Evolutionary conservation across 2,329 filamentous ascomycete genomes (phyloP).

Genomic region (Coniella lustricola): DNA sequence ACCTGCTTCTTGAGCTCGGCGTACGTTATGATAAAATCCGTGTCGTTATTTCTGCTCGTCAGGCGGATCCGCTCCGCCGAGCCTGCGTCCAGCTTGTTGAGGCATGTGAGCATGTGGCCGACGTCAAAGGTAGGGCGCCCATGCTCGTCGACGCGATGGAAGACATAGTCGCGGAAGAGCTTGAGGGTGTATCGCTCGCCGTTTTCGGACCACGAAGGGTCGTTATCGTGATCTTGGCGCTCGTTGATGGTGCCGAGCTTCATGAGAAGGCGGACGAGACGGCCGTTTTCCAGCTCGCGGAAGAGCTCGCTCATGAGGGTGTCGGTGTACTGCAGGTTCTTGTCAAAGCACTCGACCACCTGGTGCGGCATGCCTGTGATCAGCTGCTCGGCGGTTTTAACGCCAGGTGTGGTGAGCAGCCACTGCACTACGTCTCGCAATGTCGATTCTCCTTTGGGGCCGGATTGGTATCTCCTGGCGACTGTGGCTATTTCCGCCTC

Average conservation of each 20-base stretch:
- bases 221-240: constrained; percentile 74
- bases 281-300: constrained; percentile 83
- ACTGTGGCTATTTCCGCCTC: constrained; percentile 38
- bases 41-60: constrained; percentile 85
- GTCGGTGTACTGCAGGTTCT: constrained; percentile 72
- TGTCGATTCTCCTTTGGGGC: constrained; percentile 33
- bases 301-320: constrained; percentile 63
- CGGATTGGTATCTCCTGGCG: constrained; percentile 13
- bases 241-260: constrained; percentile 89
- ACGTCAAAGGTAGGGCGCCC: constrained; percentile 79
- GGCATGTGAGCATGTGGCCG: constrained; percentile 75
- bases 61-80: constrained; percentile 79
- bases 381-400: constrained; percentile 74
- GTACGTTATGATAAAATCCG: constrained; percentile 80
- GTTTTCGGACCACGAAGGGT: constrained; percentile 79
- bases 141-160: constrained; percentile 85
- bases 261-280: constrained; percentile 68
- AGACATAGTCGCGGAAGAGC: constrained; percentile 93
- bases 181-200: constrained; percentile 90
- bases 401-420: constrained; percentile 58
- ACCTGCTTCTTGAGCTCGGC: constrained; percentile 73
- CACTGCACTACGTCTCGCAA: constrained; percentile 74
- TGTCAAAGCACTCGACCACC: constrained; percentile 68
- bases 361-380: constrained; percentile 72
- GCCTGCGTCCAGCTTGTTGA: constrained; percentile 91